Base-by-base conservation (phyloP, 2,329 filamentous ascomycete species). In the Penicillium sp. region DNA sequence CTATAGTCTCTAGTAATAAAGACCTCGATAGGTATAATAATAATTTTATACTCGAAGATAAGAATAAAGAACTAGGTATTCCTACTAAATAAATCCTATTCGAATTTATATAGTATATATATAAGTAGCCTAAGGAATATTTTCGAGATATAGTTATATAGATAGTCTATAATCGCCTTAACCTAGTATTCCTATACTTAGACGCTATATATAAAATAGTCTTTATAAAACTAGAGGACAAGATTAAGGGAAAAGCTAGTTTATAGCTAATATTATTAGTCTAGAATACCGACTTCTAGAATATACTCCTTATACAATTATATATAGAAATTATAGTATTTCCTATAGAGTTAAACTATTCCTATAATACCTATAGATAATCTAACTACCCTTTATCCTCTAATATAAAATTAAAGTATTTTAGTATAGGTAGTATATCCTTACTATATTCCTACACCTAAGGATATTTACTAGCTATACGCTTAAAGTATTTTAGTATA, bases 161-260 rank as follows among this genome's bases (percentile, higher is more conserved):
- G 84, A 82, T 89, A 64, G 80, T 90, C 2, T 82, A 87, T 53
- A 84, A 84, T 56, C 81, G 82, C 50, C 72, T 92, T 34, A 82
- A 88, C 48, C 84, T 84, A 0, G 77, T 71, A 0, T 89, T 88
- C 52, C 66, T 74, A 8, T 72, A 73, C 12, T 65, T 74, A 4
- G 77, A 85, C 42, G 69, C 75, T 5, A 66, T 87, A 8, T 92
- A 87, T 59, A 54, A 65, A 9, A 69, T 84, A 16, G 79, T 84
- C 0, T 88, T 87, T 67, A 66, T 67, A 32, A 86, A 85, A 54
- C 69, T 90, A 0, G 76, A 85, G 47, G 77, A 84, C 47, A 82
- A 88, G 56, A 77, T 85, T 10, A 71, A 69, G 26, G 82, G 78
- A 0, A 73, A 85, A 2, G 79, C 81, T 0, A 74, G 73, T 3